Evolutionary conservation across 345 rosid genomes (phyloP), one percentile per base, ranked within the genome.

Genomic region (Ailanthus altissimus): DNA sequence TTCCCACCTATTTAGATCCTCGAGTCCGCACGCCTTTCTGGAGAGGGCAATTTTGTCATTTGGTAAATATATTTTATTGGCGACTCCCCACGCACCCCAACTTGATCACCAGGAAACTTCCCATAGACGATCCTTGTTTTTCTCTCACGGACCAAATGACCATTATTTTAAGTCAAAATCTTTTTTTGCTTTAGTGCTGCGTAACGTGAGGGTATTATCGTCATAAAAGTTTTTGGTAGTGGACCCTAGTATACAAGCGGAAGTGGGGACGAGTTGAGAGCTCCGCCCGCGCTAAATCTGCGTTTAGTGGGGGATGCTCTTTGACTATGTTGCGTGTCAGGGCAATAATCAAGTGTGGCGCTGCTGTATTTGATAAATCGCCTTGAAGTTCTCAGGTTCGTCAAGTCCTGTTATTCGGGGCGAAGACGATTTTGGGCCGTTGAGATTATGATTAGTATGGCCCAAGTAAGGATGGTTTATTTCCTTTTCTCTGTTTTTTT

Each of bases 21-120:
- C 6, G 16, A 18, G 26, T 25, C 51, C 4, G 12, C 53, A 9
- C 61, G 21, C 12, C 50, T 75, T 71, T 2, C 32, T 2, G 14
- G 6, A 25, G 45, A 70, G 78, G 84, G 82, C 83, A 58, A 25
- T 72, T 75, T 78, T 57, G 81, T 80, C 83, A 77, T 78, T 14
- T 38, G 45, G 0, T 12, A 21, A 51, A 53, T 20, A 45, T 38
- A 15, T 5, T 8, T 61, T 43, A 53, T 56, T 70, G 42, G 75
- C 63, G 32, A 36, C 40, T 62, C 7, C 18, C 58, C 78, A 21
- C 26, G 43, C 16, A 40, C 64, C 72, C 58, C 74, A 51, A 58
- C 43, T 16, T 59, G 70, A 18, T 65, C 49, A 3, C 25, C 23
- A 59, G 71, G 85, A 84, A 80, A 67, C 46, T 80, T 84, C 80